Evolutionary conservation across 2,329 filamentous ascomycete genomes (phyloP).

Genomic region (Fusarium subglutinans): DNA sequence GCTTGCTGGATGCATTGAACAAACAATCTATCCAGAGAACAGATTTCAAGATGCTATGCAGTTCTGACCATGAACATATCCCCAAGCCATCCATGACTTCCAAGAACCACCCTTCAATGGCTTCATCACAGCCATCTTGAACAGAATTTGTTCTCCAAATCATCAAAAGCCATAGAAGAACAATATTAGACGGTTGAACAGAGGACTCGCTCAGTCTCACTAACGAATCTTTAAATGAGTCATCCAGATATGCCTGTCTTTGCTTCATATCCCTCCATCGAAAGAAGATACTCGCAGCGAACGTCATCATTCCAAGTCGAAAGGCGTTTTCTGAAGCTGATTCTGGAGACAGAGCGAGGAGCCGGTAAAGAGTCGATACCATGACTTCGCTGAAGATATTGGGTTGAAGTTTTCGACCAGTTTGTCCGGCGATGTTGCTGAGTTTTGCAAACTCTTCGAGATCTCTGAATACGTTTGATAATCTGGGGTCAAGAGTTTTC

Average conservation of each 20-base stretch:
- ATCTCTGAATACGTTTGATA: conserved; percentile 25
- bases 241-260: conserved; percentile 10
- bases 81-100: not conserved
- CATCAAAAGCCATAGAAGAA: conserved; percentile 23
- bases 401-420: conserved; percentile 18
- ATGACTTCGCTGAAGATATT: conserved; percentile 34
- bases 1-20: not conserved
- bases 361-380: conserved; percentile 25
- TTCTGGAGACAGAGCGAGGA: conserved; percentile 11
- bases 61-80: conserved; percentile 14
- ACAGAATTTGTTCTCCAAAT: not conserved
- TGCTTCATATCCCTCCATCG: conserved; percentile 31
- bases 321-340: conserved; percentile 6
- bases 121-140: fast-evolving
- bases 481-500: conserved; percentile 11
- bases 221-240: not conserved
- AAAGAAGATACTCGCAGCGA: conserved; percentile 22
- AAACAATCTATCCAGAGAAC: conserved; percentile 31
- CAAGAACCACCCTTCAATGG: not conserved
- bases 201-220: not conserved
- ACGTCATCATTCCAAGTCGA: conserved; percentile 24
- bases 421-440: conserved; percentile 33
- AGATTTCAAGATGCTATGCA: conserved; percentile 1
- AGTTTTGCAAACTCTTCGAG: conserved; percentile 22
- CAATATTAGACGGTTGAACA: not conserved